phyloP scores from a whole-genome alignment of 2,329 filamentous ascomycete species.

The Thelonectria blattea region DNA sequence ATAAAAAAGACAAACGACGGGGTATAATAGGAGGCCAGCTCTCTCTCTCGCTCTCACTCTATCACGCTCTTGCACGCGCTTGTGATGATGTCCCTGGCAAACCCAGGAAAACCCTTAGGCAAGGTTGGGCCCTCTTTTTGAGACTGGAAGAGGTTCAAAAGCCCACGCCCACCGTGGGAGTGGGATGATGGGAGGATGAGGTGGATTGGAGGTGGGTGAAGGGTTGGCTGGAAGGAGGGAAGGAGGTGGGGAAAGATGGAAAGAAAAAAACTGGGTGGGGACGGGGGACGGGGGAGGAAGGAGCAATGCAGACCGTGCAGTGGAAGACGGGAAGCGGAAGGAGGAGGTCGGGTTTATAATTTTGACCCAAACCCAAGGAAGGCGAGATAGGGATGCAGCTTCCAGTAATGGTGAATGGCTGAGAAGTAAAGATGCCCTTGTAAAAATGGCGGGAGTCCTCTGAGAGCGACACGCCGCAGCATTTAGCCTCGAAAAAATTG shows the following conservation, averaged over 20 bases:
- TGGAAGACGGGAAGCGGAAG: neutral
- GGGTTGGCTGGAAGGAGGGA: slow-evolving; percentile 8
- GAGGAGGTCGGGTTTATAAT: slow-evolving; percentile 13
- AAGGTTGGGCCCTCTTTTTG: slow-evolving; percentile 10
- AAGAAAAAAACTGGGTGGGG: slow-evolving; percentile 4
- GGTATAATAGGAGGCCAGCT: slow-evolving; percentile 32
- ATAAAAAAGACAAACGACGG: neutral
- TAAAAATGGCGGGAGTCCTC: neutral
- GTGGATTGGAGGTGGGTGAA: too few species aligned
- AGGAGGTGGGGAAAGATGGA: neutral
- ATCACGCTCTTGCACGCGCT: slow-evolving; percentile 19
- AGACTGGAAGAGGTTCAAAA: slow-evolving; percentile 5
- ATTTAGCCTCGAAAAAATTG: neutral
- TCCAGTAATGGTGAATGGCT: neutral
- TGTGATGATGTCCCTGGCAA: slow-evolving; percentile 13
- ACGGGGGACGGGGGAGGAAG: neutral
- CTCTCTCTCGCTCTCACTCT: slow-evolving; percentile 36
- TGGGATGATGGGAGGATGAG: slow-evolving; percentile 8
- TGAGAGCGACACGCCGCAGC: neutral
- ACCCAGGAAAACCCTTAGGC: slow-evolving; percentile 8
- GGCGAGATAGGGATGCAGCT: neutral
- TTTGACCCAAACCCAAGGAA: neutral
- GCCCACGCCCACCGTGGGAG: slow-evolving; percentile 22
- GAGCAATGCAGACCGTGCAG: slow-evolving; percentile 3
- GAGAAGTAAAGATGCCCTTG: neutral